Conservation (phyloP, 495 filamentous ascomycete genomes). For the Gamarada debralockiae region DNA sequence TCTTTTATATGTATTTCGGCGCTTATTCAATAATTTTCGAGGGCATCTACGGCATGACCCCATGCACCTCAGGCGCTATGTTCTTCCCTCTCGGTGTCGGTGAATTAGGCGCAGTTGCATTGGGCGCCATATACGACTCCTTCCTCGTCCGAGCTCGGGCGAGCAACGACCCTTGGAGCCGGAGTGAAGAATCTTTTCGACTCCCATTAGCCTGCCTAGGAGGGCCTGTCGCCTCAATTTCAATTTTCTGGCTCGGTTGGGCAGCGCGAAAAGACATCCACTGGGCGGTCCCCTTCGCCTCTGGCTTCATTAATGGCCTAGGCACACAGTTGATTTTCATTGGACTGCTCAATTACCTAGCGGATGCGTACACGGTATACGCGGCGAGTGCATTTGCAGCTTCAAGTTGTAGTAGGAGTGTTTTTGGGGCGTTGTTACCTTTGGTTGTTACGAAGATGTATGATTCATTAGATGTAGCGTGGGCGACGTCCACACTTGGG, state of each 20-base stretch:
- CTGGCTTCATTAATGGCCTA: slow-evolving; percentile 59
- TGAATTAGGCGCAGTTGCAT: no score
- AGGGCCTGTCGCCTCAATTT: slow-evolving; percentile 46
- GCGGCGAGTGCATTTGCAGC: slow-evolving; percentile 25
- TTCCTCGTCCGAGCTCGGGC: neutral
- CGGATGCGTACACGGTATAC: slow-evolving; percentile 52
- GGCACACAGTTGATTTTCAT: slow-evolving; percentile 58
- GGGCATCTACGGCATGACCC: slow-evolving; percentile 18
- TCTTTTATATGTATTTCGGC: slow-evolving; percentile 36
- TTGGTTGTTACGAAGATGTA: neutral
- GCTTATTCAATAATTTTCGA: slow-evolving; percentile 32
- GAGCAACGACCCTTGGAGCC: neutral
- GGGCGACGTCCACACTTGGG: neutral
- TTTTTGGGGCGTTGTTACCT: neutral
- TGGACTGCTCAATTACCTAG: slow-evolving; percentile 37
- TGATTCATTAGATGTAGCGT: neutral
- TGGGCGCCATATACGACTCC: neutral
- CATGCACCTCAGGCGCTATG: neutral
- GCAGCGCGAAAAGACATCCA: neutral
- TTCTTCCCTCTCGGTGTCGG: no score
- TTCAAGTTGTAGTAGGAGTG: neutral
- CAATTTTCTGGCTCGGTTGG: slow-evolving; percentile 39
- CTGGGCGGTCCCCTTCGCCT: slow-evolving; percentile 36
- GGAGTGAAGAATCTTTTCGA: slow-evolving; percentile 39
- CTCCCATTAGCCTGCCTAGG: slow-evolving; percentile 54